Percentiles rank a stretch among this genome's conserved stretches.
These are phyloP conservation scores for Quercus berberidifolia DNA, from an alignment of 306 rosid genomes.

Conservation along the genomic window DNA sequence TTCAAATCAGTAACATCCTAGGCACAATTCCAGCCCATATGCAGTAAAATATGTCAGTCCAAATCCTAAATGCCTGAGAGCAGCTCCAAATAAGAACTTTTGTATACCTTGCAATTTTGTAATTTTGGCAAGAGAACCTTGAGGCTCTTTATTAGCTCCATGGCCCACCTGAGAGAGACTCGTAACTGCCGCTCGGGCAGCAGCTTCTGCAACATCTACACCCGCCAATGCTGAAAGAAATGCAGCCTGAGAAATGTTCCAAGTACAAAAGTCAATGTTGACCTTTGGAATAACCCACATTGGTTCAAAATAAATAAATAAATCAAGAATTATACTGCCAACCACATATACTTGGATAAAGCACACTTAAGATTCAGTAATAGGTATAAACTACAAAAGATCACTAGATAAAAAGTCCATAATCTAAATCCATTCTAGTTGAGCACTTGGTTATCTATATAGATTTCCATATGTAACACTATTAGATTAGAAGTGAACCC, in stretches of 20 bases:
- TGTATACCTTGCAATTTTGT: slow-evolving; percentile 43
- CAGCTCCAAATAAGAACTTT: neutral
- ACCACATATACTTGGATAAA: neutral
- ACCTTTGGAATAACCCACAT: neutral
- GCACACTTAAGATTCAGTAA: neutral
- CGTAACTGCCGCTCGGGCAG: slow-evolving; percentile 78
- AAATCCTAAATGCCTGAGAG: neutral
- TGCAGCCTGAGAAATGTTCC: slow-evolving; percentile 59
- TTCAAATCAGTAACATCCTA: neutral
- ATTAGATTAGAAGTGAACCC: neutral
- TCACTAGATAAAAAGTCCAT: neutral
- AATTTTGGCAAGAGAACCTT: slow-evolving; percentile 28
- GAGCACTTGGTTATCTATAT: neutral
- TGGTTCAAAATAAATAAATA: neutral
- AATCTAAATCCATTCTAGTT: neutral
- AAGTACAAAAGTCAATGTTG: neutral
- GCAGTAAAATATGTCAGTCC: neutral
- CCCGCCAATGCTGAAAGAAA: slow-evolving; percentile 90
- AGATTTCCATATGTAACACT: neutral
- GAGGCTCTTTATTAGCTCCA: slow-evolving; percentile 35
- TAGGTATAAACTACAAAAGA: neutral
- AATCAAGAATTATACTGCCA: neutral
- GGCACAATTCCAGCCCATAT: neutral
- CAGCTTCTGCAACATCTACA: slow-evolving; percentile 60
- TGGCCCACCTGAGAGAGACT: slow-evolving; percentile 47